Evolutionary conservation across 306 rosid genomes (phyloP), one percentile per base, ranked within the genome.

Genomic region (Hippophae rhamnoides): DNA sequence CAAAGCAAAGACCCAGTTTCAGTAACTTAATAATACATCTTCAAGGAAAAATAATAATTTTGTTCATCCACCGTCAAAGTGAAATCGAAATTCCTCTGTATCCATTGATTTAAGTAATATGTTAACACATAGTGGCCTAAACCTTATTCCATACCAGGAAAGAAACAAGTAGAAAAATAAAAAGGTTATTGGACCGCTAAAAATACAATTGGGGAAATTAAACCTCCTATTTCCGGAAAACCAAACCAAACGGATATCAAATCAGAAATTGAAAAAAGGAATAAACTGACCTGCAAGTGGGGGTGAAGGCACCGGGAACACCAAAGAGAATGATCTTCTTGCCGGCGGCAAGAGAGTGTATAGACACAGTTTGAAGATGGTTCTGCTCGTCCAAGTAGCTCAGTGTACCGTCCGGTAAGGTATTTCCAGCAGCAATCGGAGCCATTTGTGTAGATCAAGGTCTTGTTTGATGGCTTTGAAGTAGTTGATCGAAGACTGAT

Each of bases 251-350:
- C 11, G 23, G n/a, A 10, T 5, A 9, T 41, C 52, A 25, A 3
- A 1, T 0, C 23, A 18, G 23, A 18, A 18, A 18, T 18, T 18
- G 23, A 18, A 18, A 18, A 18, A 18, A 18, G 23, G 23, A 18
- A 18, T 18, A 18, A 18, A 18, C 1, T 55, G 41, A 86, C 97
- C 95, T 89, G 88, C 97, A 89, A 6, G 93, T 86, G 6, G 94
- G 89, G 9, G 97, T 86, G 78, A 86, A 89, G 70, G 95, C 97
- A 12, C 90, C 97, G 63, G 97, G 97, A 54, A 89, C 97, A 43
- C 79, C 97, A 45, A 89, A 84, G 67, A 89, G 81, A 76, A 89
- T 63, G 58, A 82, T 82, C 69, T 89, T 89, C 50, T 86, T 84
- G 63, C 78, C 83, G 65, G 84, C 76, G 60, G 94, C 81, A 31